Base-by-base conservation (phyloP, 768 basidiomycete genomes). In the Gloeostereum incarnatum region DNA sequence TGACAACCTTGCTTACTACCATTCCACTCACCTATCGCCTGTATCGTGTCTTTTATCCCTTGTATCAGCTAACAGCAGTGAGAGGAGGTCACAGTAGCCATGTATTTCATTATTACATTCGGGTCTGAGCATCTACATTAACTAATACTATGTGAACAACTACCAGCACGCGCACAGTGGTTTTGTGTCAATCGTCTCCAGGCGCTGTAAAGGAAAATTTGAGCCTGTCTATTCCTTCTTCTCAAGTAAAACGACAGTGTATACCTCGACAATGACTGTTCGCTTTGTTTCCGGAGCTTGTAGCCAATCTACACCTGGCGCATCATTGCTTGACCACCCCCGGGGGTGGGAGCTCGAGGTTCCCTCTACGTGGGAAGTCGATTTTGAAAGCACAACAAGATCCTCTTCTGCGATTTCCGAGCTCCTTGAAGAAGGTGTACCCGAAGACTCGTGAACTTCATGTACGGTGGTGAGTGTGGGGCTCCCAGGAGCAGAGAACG, bases 131-230 rank as follows among this genome's bases (percentile, higher is more conserved):
- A 18, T 29, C 25, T 32, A 31, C 36, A 31, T 11, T 39, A 22
- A 18, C 9, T 7, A 9, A n/a, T 33, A 17, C 37, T 36, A 35
- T 16, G 22, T 35, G n/a, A 13, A 35, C 37, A 36, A 38, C 44
- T 29, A 84, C 79, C 81, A 89, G 50, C 82, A 85, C 38, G 75
- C 71, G 44, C 83, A 74, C 39, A 89, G 56, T 3, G 86, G 81
- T 44, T 70, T 78, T 40, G 66, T 73, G 45, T 77, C 69, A 17
- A 88, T 68, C 31, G 67, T 78, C 56, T 89, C 87, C 47, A 88
- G 58, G 16, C 86, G 80, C 86, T 89, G 48, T 2, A 19, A 31
- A 11, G 31, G 23, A 35, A 29, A 20, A 20, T 48, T 19, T 35
- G 38, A 37, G 43, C 21, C 17, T 42, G n/a, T n/a, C n/a, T n/a